Evolutionary conservation across 1,284 basidiomycete genomes (phyloP).

Genomic region (Naganishia liquefaciens): DNA sequence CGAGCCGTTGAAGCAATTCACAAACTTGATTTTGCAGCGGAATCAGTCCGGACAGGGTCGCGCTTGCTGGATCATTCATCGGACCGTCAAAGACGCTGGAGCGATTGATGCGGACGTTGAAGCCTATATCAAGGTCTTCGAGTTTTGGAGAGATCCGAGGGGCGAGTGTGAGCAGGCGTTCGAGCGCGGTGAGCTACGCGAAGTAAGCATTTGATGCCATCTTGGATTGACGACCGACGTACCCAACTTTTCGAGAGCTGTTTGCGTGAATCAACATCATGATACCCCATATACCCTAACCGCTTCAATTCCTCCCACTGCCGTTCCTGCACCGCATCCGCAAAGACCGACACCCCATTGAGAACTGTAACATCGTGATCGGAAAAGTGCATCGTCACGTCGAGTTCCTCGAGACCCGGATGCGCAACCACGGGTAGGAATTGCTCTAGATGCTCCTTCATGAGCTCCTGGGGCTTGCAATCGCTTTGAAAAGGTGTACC

Average conservation of each 20-base stretch:
- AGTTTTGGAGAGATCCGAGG: background rate
- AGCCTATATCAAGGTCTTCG: background rate
- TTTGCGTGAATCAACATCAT: background rate
- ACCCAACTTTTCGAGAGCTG: slow-evolving; percentile 8
- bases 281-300: background rate
- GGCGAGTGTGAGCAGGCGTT: background rate
- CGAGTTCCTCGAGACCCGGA: slow-evolving; percentile 1
- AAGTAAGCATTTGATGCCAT: background rate
- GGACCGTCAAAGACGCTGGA: background rate
- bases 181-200: background rate
- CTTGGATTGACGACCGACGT: background rate
- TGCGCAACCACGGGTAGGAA: background rate
- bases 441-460: slow-evolving; percentile 9
- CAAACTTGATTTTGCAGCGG: slow-evolving; percentile 1
- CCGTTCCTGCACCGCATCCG: background rate
- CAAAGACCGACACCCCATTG: background rate
- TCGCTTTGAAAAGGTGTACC: too few species aligned
- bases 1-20: slow-evolving; percentile 2
- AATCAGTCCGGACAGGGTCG: slow-evolving; percentile 6
- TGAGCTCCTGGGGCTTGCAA: slow-evolving; percentile 1
- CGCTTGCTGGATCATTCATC: background rate
- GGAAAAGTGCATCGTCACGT: background rate
- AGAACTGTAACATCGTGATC: background rate
- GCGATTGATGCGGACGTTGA: background rate
- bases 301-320: background rate